phyloP scores from a whole-genome alignment of 768 basidiomycete genomes.

The Neoboletus magnificus region DNA sequence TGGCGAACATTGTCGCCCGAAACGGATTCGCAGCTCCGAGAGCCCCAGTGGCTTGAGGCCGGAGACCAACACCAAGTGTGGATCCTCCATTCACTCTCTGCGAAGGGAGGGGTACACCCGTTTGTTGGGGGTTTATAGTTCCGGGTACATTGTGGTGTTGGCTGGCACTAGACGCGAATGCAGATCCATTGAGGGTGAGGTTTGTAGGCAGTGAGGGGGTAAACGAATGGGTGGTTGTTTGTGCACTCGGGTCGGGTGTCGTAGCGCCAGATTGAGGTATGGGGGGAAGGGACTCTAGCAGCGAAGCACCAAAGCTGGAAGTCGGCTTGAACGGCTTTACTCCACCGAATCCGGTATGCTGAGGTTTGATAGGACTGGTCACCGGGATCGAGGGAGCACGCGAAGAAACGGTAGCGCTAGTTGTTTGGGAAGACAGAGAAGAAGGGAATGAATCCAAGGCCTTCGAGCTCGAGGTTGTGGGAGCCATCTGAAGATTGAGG shows the following conservation, averaged over 20 bases:
- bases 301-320: slow-evolving; percentile 72
- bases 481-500: slow-evolving; percentile 31
- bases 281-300: slow-evolving; percentile 72
- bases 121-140: slow-evolving; percentile 36
- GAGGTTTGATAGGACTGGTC: slow-evolving; percentile 36
- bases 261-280: slow-evolving; percentile 57
- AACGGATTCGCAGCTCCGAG: slow-evolving; percentile 58
- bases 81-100: slow-evolving; percentile 16
- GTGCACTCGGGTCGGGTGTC: slow-evolving; percentile 38
- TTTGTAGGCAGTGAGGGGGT: slow-evolving; percentile 28
- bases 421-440: slow-evolving; percentile 47
- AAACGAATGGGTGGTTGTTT: slow-evolving; percentile 9
- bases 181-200: slow-evolving; percentile 8
- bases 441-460: slow-evolving; percentile 49
- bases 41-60: slow-evolving; percentile 60
- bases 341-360: slow-evolving; percentile 52
- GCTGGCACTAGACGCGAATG: slow-evolving; percentile 5
- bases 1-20: slow-evolving; percentile 56
- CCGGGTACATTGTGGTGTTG: slow-evolving; percentile 22
- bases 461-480: slow-evolving; percentile 40
- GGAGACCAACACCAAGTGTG: slow-evolving; percentile 44
- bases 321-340: slow-evolving; percentile 82
- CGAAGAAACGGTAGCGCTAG: slow-evolving; percentile 40
- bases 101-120: slow-evolving; percentile 15
- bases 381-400: slow-evolving; percentile 34